Percentiles rank a stretch among this genome's conserved stretches.
These are phyloP conservation scores for Naganishia sp. DNA, from an alignment of 1,284 basidiomycete species.

Conservation along the genomic window DNA sequence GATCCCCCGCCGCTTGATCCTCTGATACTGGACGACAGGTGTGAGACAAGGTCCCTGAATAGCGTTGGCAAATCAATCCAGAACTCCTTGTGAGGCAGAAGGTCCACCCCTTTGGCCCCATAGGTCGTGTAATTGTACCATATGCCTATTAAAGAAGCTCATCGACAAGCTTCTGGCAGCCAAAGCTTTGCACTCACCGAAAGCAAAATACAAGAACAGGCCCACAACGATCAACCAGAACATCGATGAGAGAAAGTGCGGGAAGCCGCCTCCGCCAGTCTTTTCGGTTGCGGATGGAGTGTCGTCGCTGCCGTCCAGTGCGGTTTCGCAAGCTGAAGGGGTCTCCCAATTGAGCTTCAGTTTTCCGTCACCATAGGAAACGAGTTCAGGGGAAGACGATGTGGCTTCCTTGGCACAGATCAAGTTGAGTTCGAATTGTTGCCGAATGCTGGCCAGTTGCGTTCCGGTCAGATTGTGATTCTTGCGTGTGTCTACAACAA, in stretches of 20 bases:
- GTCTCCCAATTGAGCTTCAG: slow-evolving; percentile 48
- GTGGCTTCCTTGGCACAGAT: slow-evolving; percentile 39
- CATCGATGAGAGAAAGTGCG: slow-evolving; percentile 43
- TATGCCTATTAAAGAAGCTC: slow-evolving; percentile 39
- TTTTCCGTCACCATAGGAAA: slow-evolving; percentile 43
- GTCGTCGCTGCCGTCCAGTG: slow-evolving; percentile 31
- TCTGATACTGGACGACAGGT: slow-evolving; percentile 46
- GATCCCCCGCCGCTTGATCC: slow-evolving; percentile 34
- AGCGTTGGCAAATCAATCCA: slow-evolving; percentile 53
- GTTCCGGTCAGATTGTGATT: too few species aligned
- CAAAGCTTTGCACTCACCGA: slow-evolving; percentile 40
- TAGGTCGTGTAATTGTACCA: slow-evolving; percentile 56
- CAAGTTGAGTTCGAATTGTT: slow-evolving; percentile 47
- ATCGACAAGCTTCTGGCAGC: neutral
- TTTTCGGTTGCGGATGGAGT: slow-evolving; percentile 5
- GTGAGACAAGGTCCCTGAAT: slow-evolving; percentile 46
- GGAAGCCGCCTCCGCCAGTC: slow-evolving; percentile 40
- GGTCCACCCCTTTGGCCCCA: slow-evolving; percentile 52
- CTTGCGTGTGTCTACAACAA: neutral
- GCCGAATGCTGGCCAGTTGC: slow-evolving; percentile 34
- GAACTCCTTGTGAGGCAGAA: slow-evolving; percentile 54
- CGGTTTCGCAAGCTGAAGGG: slow-evolving; percentile 48
- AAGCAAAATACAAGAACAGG: slow-evolving; percentile 47
- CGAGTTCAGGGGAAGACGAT: slow-evolving; percentile 41
- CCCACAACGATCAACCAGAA: slow-evolving; percentile 48